Evolutionary conservation across 345 rosid genomes (phyloP).

Genomic region (Kernera saxatilis): DNA sequence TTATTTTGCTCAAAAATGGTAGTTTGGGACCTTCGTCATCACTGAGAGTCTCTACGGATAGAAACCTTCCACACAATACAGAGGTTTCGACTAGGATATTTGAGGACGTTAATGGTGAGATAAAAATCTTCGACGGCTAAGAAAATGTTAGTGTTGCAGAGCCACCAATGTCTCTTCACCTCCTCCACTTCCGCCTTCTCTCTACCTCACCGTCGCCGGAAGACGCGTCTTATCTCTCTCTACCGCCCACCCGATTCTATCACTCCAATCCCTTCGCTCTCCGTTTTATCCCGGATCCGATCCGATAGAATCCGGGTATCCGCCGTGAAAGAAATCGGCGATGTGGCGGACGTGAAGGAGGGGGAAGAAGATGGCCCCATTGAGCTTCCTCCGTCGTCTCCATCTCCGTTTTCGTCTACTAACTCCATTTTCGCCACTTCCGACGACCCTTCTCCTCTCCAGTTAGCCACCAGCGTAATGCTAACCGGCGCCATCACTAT

Average conservation of each 20-base stretch:
- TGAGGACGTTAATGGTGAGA: slow-evolving; percentile 15
- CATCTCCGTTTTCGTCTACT: slow-evolving; percentile 30
- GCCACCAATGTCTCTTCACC: slow-evolving; percentile 33
- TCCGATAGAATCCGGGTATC: slow-evolving; percentile 34
- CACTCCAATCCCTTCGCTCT: slow-evolving; percentile 8
- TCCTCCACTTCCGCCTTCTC: slow-evolving; percentile 23
- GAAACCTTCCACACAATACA: neutral
- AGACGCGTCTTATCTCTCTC: slow-evolving; percentile 19
- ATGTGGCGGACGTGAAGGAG: neutral
- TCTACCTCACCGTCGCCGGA: slow-evolving; percentile 19
- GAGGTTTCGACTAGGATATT: slow-evolving; percentile 15
- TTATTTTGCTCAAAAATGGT: too few species aligned
- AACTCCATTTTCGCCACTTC: slow-evolving; percentile 60
- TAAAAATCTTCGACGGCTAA: slow-evolving; percentile 9
- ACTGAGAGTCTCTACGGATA: neutral
- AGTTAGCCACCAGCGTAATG: slow-evolving; percentile 74
- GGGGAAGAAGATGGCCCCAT: slow-evolving; percentile 58
- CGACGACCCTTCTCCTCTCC: slow-evolving; percentile 73
- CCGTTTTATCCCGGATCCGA: slow-evolving; percentile 17
- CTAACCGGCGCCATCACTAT: slow-evolving; percentile 78
- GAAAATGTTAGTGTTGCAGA: slow-evolving; percentile 41
- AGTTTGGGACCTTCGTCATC: too few species aligned
- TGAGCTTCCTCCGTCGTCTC: slow-evolving; percentile 46
- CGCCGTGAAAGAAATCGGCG: slow-evolving; percentile 27
- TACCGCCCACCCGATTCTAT: slow-evolving; percentile 12